These are phyloP conservation scores for Dothideomycetes sp. DNA, from an alignment of 2,329 filamentous ascomycete genomes.

Conservation along the genomic window DNA sequence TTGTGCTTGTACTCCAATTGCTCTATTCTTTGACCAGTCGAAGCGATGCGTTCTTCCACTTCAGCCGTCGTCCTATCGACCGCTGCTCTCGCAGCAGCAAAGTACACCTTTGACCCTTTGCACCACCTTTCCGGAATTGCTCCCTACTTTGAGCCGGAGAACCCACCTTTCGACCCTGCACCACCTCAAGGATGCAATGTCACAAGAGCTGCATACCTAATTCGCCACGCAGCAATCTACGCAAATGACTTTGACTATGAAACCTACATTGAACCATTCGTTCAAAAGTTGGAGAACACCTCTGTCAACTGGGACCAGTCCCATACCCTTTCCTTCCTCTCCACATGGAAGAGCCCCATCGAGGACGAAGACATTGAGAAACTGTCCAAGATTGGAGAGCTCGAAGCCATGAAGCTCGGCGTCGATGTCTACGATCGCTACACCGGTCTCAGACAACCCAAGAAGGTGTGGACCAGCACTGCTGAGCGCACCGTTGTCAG, in stretches of 20 bases:
- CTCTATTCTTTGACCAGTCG: no score
- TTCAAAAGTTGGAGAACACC: slow-evolving; percentile 50
- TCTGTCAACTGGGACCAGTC: slow-evolving; percentile 50
- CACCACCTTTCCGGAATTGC: slow-evolving; percentile 42
- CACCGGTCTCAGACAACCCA: slow-evolving; percentile 43
- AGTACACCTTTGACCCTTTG: slow-evolving; percentile 39
- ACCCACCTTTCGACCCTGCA: slow-evolving; percentile 38
- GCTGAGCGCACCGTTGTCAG: slow-evolving; percentile 53
- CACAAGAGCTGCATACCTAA: slow-evolving; percentile 40
- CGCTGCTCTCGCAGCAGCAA: slow-evolving; percentile 7
- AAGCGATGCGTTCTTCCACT: slow-evolving; percentile 5
- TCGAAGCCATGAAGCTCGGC: slow-evolving; percentile 52
- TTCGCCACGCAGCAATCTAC: slow-evolving; percentile 44
- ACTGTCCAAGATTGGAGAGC: slow-evolving; percentile 51
- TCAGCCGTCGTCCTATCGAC: slow-evolving; percentile 10
- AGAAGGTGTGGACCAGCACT: slow-evolving; percentile 53
- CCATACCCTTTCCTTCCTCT: slow-evolving; percentile 47
- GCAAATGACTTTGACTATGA: slow-evolving; percentile 46
- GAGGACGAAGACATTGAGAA: slow-evolving; percentile 48
- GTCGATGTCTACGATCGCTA: slow-evolving; percentile 52
- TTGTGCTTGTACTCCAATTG: background rate
- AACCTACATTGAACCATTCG: slow-evolving; percentile 42
- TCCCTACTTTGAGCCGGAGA: slow-evolving; percentile 41
- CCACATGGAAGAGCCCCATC: slow-evolving; percentile 48
- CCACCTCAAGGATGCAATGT: slow-evolving; percentile 44